These are phyloP conservation scores for Talaromyces ruber DNA, from an alignment of 495 filamentous ascomycete species.

Conservation along the genomic window DNA sequence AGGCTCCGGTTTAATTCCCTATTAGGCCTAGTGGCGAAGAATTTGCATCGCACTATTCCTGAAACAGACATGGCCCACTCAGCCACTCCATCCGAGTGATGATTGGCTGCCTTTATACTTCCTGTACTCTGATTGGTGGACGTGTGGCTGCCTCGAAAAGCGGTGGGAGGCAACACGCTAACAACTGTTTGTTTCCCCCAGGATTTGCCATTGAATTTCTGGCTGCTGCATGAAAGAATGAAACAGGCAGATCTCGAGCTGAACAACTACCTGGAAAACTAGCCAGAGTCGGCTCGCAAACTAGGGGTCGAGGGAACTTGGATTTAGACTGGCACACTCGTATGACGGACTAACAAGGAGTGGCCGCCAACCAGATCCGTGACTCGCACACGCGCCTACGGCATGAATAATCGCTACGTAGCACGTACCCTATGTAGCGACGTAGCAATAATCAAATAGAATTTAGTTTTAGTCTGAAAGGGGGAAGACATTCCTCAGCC, in stretches of 20 bases:
- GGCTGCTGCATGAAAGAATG: background rate
- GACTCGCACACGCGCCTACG: background rate
- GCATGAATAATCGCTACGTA: background rate
- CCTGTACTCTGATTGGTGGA: background rate
- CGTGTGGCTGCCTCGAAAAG: background rate
- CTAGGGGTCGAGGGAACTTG: background rate
- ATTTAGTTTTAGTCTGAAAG: conserved; percentile 1
- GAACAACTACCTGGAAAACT: background rate
- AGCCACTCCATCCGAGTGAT: background rate
- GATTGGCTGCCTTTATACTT: background rate
- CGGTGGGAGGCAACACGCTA: background rate
- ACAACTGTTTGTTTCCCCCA: background rate
- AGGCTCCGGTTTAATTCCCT: background rate
- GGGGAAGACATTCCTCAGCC: conserved; percentile 2
- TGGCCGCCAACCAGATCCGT: conserved; percentile 1
- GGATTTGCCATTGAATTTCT: background rate
- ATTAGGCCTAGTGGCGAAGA: conserved; percentile 5
- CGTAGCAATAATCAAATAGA: background rate
- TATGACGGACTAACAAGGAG: background rate
- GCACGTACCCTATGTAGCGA: background rate
- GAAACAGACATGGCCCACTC: background rate
- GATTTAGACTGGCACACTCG: background rate
- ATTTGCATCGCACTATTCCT: conserved; percentile 1
- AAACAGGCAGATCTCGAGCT: background rate
- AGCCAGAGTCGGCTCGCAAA: background rate